Base-by-base conservation (phyloP, 1,284 basidiomycete genomes). In the Fomitopsis schrenkii region DNA sequence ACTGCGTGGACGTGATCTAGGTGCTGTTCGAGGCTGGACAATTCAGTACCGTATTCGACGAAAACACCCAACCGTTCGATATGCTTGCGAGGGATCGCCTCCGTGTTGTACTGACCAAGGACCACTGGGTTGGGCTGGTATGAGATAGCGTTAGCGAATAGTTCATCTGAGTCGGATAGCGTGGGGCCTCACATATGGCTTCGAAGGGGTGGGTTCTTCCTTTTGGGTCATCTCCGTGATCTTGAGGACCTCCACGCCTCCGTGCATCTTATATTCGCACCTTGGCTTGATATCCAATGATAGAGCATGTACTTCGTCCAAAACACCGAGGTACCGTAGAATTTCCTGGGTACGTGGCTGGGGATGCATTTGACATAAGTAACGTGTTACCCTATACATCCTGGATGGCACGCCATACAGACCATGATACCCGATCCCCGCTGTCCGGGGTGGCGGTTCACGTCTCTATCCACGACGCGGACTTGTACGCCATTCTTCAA, bases 391-490 rank as follows among this genome's bases (percentile, higher is more conserved):
- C 38, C 1, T 40, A 14, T 7, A 17, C 26, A 10, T 3, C 28
- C 8, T 7, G 10, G 33, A 7, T 17, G 17, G 6, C 12, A 36
- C 2, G 33, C 5, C 5, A 19, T 22, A 33, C 22, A 64, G 33
- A 73, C 75, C 68, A 64, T 66, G 17, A 74, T 38, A 0, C 66
- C 73, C 15, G 52, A 35, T 8, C 67, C 70, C 5, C 75, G 69
- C 40, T 70, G 66, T 4, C 67, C 67, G 40, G 63, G 40, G 36
- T 46, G 52, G 33, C 66, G 57, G 0, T 64, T 56, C 5, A 35
- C 56, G 33, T 68, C 66, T 58, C 73, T 77, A 10, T 76, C 68
- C 15, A 78, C 69, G 40, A 77, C 70, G 33, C 76, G 75, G 15
- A 76, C 70, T 8, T 68, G 35, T 1, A 69, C 54, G 19, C 67